Evolutionary conservation across 441 rosid species (phyloP).

Genomic region (Euphorbia schlechtendalii): DNA sequence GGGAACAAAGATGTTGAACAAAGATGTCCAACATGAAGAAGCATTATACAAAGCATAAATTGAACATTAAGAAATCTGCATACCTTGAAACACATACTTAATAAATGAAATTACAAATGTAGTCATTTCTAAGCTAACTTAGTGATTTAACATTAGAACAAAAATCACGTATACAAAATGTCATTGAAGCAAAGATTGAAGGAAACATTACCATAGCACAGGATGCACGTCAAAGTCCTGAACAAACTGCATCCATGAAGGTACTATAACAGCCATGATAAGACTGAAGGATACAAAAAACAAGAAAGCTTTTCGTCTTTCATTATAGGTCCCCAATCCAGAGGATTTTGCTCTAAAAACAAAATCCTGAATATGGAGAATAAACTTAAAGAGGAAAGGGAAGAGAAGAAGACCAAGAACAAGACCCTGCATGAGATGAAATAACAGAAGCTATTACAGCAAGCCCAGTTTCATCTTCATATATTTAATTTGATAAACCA

Average conservation of each 20-base stretch:
- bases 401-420: slow-evolving; percentile 74
- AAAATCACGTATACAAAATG: background rate
- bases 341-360: slow-evolving; percentile 18
- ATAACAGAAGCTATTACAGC: slow-evolving; percentile 17
- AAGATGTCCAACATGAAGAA: background rate
- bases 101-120: background rate
- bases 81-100: background rate
- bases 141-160: background rate
- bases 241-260: slow-evolving; percentile 85
- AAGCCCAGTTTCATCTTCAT: slow-evolving; percentile 14
- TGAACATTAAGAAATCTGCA: background rate
- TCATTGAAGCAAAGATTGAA: slow-evolving; percentile 5
- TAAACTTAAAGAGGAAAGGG: slow-evolving; percentile 48
- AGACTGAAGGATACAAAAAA: slow-evolving; percentile 54
- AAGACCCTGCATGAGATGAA: slow-evolving; percentile 51
- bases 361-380: slow-evolving; percentile 32
- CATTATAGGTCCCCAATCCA: slow-evolving; percentile 31
- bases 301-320: slow-evolving; percentile 41
- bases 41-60: background rate
- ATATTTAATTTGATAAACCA: slow-evolving; percentile 14
- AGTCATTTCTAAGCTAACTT: slow-evolving; percentile 1
- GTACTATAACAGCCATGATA: slow-evolving; percentile 41
- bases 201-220: slow-evolving; percentile 51
- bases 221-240: slow-evolving; percentile 74
- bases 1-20: background rate